Percentiles rank a stretch among this genome's conserved stretches.
phyloP scores from a whole-genome alignment of 2,329 filamentous ascomycete species.

The Raffaelea deltoideospora region DNA sequence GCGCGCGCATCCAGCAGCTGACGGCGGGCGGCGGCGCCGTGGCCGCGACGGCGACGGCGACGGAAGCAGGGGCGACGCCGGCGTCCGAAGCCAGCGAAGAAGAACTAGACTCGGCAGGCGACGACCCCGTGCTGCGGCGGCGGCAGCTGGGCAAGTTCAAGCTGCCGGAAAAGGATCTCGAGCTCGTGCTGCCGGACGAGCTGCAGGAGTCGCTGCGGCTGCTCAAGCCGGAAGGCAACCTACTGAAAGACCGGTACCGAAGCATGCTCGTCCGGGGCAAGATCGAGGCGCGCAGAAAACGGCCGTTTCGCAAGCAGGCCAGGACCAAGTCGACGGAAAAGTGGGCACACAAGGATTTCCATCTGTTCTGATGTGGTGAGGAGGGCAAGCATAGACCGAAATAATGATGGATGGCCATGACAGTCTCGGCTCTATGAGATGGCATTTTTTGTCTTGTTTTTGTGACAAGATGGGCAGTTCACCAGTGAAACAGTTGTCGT shows the following conservation, averaged over 20 bases:
- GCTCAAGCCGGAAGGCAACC: constrained; percentile 88
- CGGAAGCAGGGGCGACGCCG: not conserved
- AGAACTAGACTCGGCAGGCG: constrained; percentile 38
- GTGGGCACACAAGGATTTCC: constrained; percentile 95
- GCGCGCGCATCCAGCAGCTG: constrained; percentile 35
- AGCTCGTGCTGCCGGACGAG: constrained; percentile 72
- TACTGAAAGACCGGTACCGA: constrained; percentile 81
- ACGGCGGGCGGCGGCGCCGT: not conserved
- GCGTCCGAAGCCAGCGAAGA: constrained; percentile 13
- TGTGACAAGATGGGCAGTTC: not conserved
- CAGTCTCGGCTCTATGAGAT: too few relatives aligned
- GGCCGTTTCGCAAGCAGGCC: constrained; percentile 68
- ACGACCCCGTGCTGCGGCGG: constrained; percentile 51
- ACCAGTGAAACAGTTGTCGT: too few relatives aligned
- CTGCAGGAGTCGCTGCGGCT: constrained; percentile 66
- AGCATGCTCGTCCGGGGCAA: constrained; percentile 81
- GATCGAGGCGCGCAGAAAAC: constrained; percentile 65
- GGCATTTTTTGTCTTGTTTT: not conserved
- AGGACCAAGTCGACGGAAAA: constrained; percentile 81
- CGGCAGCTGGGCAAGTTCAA: constrained; percentile 59
- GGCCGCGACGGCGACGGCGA: not conserved
- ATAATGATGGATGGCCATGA: too few relatives aligned
- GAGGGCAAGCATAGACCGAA: too few relatives aligned
- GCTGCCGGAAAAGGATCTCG: constrained; percentile 63
- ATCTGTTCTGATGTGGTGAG: constrained; percentile 21